Evolutionary conservation across 2,329 filamentous ascomycete genomes (phyloP).

Genomic region (Apiospora aurea): DNA sequence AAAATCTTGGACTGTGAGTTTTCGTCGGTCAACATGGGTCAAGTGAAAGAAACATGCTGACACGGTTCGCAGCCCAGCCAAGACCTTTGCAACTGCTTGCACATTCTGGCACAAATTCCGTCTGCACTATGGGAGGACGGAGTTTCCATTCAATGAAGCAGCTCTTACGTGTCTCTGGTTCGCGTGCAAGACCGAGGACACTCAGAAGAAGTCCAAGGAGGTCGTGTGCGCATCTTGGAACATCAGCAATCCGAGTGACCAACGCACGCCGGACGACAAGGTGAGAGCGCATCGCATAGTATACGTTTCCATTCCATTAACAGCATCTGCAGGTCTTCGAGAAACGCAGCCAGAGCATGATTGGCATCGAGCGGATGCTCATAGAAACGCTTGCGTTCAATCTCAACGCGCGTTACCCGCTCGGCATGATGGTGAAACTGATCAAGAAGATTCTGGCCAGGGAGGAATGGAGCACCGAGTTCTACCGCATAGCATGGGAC

Average conservation of each 20-base stretch:
- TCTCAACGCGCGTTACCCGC: slow-evolving; percentile 87
- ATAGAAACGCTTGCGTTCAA: slow-evolving; percentile 94
- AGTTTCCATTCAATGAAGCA: slow-evolving; percentile 87
- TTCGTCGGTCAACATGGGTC: background rate
- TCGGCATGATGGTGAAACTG: slow-evolving; percentile 84
- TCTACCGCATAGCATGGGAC: slow-evolving; percentile 76
- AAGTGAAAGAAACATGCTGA: slow-evolving; percentile 21
- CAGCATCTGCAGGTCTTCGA: slow-evolving; percentile 74
- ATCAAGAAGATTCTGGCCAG: slow-evolving; percentile 61
- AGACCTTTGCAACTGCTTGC: slow-evolving; percentile 90
- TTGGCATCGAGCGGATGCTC: slow-evolving; percentile 90
- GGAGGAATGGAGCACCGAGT: slow-evolving; percentile 56
- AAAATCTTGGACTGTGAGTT: slow-evolving; percentile 77
- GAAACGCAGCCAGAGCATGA: slow-evolving; percentile 77
- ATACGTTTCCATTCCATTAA: background rate
- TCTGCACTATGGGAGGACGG: slow-evolving; percentile 80
- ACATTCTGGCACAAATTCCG: slow-evolving; percentile 95
- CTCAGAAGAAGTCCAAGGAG: slow-evolving; percentile 93
- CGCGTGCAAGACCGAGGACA: slow-evolving; percentile 97
- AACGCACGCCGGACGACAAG: slow-evolving; percentile 80
- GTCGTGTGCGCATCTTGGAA: slow-evolving; percentile 93
- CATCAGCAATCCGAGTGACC: slow-evolving; percentile 74
- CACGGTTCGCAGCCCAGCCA: slow-evolving; percentile 70
- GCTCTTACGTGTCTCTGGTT: slow-evolving; percentile 88
- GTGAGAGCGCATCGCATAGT: slow-evolving; percentile 50